Evolutionary conservation across 768 basidiomycete species (phyloP).

Genomic region (Lentinula aciculospora): DNA sequence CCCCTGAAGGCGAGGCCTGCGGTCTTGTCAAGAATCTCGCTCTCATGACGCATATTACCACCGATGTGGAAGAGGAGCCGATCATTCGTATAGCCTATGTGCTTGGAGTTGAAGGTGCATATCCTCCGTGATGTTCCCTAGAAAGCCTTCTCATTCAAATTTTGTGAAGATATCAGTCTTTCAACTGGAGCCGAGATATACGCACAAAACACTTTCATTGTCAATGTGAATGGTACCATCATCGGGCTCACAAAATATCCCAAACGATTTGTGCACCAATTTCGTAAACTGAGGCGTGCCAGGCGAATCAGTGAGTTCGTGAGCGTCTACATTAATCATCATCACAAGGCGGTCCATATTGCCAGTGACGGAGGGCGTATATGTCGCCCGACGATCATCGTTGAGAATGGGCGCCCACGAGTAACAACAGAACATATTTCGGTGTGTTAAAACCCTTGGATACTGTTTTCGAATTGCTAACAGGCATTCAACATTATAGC

Average conservation of each 20-base stretch:
- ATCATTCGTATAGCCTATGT: slow-evolving; percentile 85
- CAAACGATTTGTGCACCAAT: slow-evolving; percentile 78
- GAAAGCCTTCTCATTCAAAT: slow-evolving; percentile 8
- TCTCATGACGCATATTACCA: slow-evolving; percentile 99
- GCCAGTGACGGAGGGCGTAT: slow-evolving; percentile 97
- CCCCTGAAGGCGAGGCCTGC: slow-evolving; percentile 99
- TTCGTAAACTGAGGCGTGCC: slow-evolving; percentile 88
- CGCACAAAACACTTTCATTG: slow-evolving; percentile 85
- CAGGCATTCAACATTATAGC: slow-evolving; percentile 29
- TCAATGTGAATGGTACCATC: slow-evolving; percentile 95
- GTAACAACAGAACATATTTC: slow-evolving; percentile 77
- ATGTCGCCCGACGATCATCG: slow-evolving; percentile 96
- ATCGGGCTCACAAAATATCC: slow-evolving; percentile 90
- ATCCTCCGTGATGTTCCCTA: slow-evolving; percentile 2
- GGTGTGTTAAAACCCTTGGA: slow-evolving; percentile 36
- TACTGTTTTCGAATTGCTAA: not conserved
- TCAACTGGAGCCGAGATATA: slow-evolving; percentile 96
- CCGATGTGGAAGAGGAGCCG: slow-evolving; percentile 95
- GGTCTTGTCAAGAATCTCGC: slow-evolving; percentile 98
- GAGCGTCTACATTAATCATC: slow-evolving; percentile 92
- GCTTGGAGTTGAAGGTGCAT: slow-evolving; percentile 93
- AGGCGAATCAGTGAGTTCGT: slow-evolving; percentile 95
- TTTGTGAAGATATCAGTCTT: slow-evolving; percentile 71
- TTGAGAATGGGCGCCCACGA: slow-evolving; percentile 72
- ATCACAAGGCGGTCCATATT: slow-evolving; percentile 92